Evolutionary conservation across 176 grass and related monocot species (phyloP).

Genomic region (Dactylis glomerata): DNA sequence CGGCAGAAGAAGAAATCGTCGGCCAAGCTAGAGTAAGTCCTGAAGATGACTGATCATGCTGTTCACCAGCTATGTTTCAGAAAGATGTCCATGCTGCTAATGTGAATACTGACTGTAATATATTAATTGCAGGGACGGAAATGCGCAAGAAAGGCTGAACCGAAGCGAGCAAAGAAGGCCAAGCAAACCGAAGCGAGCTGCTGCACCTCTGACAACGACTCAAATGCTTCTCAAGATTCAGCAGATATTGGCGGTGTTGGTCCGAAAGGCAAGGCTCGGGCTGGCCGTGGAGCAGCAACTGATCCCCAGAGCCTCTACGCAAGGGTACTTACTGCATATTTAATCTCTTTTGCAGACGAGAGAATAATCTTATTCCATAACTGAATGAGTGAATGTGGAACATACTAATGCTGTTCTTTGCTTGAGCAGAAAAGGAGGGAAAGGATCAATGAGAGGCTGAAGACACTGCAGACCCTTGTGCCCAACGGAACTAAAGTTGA

Average conservation of each 20-base stretch:
- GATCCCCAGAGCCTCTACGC: slow-evolving; percentile 92
- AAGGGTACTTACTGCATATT: slow-evolving; percentile 58
- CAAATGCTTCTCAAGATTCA: slow-evolving; percentile 55
- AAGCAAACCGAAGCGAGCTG: slow-evolving; percentile 27
- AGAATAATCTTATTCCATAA: not conserved
- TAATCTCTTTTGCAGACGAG: not conserved
- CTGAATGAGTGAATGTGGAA: slow-evolving; percentile 33
- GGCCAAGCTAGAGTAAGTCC: slow-evolving; percentile 39
- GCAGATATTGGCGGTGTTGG: slow-evolving; percentile 15
- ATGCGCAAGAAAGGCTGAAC: slow-evolving; percentile 27
- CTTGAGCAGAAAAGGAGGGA: slow-evolving; percentile 71
- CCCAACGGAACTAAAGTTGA: slow-evolving; percentile 97
- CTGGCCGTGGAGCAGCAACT: slow-evolving; percentile 34
- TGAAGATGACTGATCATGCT: slow-evolving; percentile 8
- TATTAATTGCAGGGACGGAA: slow-evolving; percentile 41
- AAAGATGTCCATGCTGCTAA: not conserved
- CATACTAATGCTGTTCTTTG: slow-evolving; percentile 22
- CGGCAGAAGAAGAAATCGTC: slow-evolving; percentile 14
- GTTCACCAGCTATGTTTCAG: not conserved
- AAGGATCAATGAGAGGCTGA: slow-evolving; percentile 85
- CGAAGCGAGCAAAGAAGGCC: slow-evolving; percentile 44
- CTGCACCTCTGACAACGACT: slow-evolving; percentile 63
- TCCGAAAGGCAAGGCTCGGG: slow-evolving; percentile 43
- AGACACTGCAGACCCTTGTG: slow-evolving; percentile 64
- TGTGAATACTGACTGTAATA: not conserved